Evolutionary conservation across 1,284 basidiomycete genomes (phyloP), one percentile per base, ranked within the genome.

Genomic region (Xanthoconium separans): DNA sequence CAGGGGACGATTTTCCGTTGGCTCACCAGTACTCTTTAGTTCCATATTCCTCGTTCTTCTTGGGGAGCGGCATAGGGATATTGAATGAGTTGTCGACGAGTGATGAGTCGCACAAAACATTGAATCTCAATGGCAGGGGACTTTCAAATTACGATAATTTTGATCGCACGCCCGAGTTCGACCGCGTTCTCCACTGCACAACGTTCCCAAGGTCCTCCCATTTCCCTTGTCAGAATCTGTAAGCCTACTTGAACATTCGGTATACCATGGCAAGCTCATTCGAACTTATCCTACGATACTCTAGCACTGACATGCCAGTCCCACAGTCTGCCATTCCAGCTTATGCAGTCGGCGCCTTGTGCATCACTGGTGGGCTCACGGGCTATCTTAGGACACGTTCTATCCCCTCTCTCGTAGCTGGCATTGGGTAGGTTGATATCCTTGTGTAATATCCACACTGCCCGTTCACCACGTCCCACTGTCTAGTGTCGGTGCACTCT

Each of bases 271-370:
- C 66, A 66, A 69, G 65, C 65, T 62, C 30, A 64, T 65, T 41
- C 51, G 34, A 42, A 42, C 44, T 30, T 29, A 18, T 5, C 1
- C 36, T 10, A 7, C 16, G 29, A n/a, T 12, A 1, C n/a, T 44
- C 34, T 39, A 68, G 55, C 44, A n/a, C 68, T 66, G 48, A 70
- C 57, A 62, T 69, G 61, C 56, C 58, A 31, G 57, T 62, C 45
- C 59, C 53, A 29, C 60, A 91, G 90, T 91, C 90, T 71, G 87
- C 89, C 50, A 84, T 89, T 70, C 89, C 90, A 60, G 88, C 91
- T 55, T 88, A 83, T 69, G 75, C 84, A 33, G 91, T 93, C 81
- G 89, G 91, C 57, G 79, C 74, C 57, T 75, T 93, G 57, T 93
- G 91, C 72, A 75, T 89, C 59, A 76, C 89, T 42, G 91, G 91